Base-by-base conservation (phyloP, 192 early-diverging fungal genomes). In the Podila horticola region DNA sequence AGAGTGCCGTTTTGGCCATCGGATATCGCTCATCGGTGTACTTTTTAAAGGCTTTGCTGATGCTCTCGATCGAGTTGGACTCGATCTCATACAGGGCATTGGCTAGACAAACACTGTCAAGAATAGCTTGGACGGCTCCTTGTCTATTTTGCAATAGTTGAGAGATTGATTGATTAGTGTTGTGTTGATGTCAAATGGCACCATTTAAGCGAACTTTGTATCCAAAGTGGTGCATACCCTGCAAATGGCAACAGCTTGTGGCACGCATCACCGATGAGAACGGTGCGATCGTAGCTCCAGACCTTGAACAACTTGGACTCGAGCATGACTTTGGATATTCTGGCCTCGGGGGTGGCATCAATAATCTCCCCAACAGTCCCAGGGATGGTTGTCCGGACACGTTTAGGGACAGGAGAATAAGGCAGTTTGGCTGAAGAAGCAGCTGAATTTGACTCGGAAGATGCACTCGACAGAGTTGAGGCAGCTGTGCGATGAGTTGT, bases 251-350 rank as follows among this genome's bases (percentile, higher is more conserved):
- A 45, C 6, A 84, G 33, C 34, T 84, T 84, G 48, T 84, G 83
- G 31, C 72, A 69, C 10, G 83, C 71, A 50, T 79, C 84, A 8
- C 84, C 84, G 13, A 81, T 30, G 48, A 84, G 62, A 13, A 83
- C 74, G 5, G 79, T 74, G 38, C 76, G 79, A 10, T 71, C 75
- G 34, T 82, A 67, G 68, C 71, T 57, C 76, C 85, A 84, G 9
- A 52, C 67, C 33, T 83, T 82, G 62, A 76, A 68, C 15, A 74
- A 10, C 67, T 81, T 81, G 50, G 77, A 81, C 66, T 81, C 71
- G 26, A 81, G 67, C 77, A 81, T 81, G n/a, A 81, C 77, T 33
- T 81, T 81, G 8, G 77, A 81, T 58, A 81, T 61, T 9, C 77
- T 65, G 8, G 73, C 71, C 4, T 22, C 24, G n/a, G 66, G 72